These are phyloP conservation scores for Xylariales sp. DNA, from an alignment of 2,329 filamentous ascomycete species.

Conservation along the genomic window DNA sequence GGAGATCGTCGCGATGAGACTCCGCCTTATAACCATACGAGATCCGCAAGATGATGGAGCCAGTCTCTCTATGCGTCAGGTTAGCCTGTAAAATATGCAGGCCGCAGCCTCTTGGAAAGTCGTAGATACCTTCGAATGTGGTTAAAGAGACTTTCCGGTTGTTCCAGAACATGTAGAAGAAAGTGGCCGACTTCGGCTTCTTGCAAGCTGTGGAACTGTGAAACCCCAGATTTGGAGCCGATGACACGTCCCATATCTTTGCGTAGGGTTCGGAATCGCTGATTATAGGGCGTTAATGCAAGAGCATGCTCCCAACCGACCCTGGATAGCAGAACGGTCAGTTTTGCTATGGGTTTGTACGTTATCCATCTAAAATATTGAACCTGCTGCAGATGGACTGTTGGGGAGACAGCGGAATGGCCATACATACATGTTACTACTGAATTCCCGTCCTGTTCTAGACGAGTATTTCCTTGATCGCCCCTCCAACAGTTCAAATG, in stretches of 20 bases:
- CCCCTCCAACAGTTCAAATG: conserved; percentile 32
- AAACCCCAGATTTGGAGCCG: conserved; percentile 27
- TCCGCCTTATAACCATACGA: conserved; percentile 22
- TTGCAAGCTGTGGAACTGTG: conserved; percentile 35
- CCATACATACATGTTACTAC: background rate
- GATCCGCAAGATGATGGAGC: conserved; percentile 16
- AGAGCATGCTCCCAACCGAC: no score
- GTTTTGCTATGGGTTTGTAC: no score
- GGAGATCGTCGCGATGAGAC: conserved; percentile 14
- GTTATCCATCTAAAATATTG: no score
- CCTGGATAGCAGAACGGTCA: no score
- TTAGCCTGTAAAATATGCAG: conserved; percentile 15
- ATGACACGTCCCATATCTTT: background rate
- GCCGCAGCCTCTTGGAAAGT: conserved; percentile 16
- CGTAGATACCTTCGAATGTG: conserved; percentile 40
- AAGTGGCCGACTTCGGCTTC: conserved; percentile 39
- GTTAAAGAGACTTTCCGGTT: conserved; percentile 29
- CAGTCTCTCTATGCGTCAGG: conserved; percentile 24
- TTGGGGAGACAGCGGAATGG: no score
- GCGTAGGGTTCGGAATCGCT: background rate
- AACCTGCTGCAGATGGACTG: no score
- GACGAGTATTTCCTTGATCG: conserved; percentile 29
- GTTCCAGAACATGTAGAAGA: conserved; percentile 33
- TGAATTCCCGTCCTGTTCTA: conserved; percentile 26
- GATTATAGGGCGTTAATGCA: background rate